These are phyloP conservation scores for Solanum clarkiae DNA, from an alignment of 257 asterid genomes.

Conservation along the genomic window DNA sequence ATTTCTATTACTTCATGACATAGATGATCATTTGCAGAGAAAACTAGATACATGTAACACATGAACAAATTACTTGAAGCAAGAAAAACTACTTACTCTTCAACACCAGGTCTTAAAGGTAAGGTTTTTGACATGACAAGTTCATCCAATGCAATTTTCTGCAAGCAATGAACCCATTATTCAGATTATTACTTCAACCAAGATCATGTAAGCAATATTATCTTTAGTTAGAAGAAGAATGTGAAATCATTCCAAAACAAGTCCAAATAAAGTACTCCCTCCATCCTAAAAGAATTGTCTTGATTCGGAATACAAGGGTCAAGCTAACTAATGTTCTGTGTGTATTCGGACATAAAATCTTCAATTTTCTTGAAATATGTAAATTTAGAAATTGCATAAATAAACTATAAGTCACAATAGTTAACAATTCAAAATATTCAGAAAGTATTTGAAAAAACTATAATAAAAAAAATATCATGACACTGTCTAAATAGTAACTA, in stretches of 20 bases:
- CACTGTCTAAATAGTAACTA: background rate
- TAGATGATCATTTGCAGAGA: background rate
- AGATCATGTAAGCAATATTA: background rate
- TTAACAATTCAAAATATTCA: background rate
- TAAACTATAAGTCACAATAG: background rate
- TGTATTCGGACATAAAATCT: background rate
- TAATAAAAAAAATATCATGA: background rate
- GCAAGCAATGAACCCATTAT: constrained; percentile 27
- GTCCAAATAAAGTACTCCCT: background rate
- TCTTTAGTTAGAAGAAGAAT: background rate
- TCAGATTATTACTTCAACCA: constrained; percentile 4
- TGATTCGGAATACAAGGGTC: background rate
- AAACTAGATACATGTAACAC: background rate
- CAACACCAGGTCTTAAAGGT: constrained; percentile 76
- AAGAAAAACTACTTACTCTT: constrained; percentile 50
- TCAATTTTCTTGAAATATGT: background rate
- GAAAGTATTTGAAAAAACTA: background rate
- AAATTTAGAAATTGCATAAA: background rate
- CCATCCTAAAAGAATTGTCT: background rate
- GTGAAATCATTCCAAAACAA: background rate
- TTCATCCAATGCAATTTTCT: constrained; percentile 83
- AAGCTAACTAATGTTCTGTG: background rate
- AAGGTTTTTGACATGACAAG: constrained; percentile 56
- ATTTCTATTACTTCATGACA: background rate
- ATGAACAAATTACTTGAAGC: background rate